Conservation (phyloP, 352 stramenopile species). For the Pythium periplocum region DNA sequence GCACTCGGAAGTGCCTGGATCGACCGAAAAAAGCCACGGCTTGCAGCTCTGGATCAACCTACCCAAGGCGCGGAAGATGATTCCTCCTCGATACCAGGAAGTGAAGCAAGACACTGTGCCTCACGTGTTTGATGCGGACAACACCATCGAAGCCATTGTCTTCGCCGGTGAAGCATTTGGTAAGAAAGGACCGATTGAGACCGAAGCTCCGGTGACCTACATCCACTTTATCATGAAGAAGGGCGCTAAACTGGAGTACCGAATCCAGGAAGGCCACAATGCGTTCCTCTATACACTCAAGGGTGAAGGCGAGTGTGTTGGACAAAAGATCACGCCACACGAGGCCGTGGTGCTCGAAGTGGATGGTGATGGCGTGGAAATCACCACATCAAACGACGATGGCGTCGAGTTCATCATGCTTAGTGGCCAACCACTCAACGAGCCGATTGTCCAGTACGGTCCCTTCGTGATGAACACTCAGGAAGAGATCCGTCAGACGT, state of each 20-base stretch:
- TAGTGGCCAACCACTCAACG: constrained; percentile 42
- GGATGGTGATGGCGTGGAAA: constrained; percentile 18
- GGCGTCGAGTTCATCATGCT: constrained; percentile 50
- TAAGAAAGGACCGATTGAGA: constrained; percentile 21
- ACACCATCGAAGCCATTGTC: constrained; percentile 25
- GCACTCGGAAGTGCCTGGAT: constrained; percentile 26
- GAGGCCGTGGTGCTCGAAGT: constrained; percentile 18
- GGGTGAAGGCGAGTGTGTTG: constrained; percentile 5
- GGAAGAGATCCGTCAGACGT: constrained; percentile 42
- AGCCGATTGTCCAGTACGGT: constrained; percentile 57
- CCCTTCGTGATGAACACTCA: constrained; percentile 73
- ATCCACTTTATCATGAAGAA: constrained; percentile 30
- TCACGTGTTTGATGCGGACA: constrained; percentile 19
- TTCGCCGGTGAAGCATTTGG: constrained; percentile 34
- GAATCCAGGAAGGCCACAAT: constrained; percentile 23
- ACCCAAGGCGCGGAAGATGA: constrained; percentile 25
- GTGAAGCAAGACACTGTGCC: constrained; percentile 22
- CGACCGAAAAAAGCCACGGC: constrained; percentile 13
- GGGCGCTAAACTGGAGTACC: constrained; percentile 18
- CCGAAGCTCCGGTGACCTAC: constrained; percentile 24
- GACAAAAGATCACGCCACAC: constrained; percentile 8
- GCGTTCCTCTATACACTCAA: constrained; percentile 23
- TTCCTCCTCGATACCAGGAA: constrained; percentile 32
- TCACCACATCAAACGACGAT: constrained; percentile 14
- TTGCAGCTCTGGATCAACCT: constrained; percentile 40